Base-by-base conservation (phyloP, 2,329 filamentous ascomycete species). In the Beauveria rudraprayagi region DNA sequence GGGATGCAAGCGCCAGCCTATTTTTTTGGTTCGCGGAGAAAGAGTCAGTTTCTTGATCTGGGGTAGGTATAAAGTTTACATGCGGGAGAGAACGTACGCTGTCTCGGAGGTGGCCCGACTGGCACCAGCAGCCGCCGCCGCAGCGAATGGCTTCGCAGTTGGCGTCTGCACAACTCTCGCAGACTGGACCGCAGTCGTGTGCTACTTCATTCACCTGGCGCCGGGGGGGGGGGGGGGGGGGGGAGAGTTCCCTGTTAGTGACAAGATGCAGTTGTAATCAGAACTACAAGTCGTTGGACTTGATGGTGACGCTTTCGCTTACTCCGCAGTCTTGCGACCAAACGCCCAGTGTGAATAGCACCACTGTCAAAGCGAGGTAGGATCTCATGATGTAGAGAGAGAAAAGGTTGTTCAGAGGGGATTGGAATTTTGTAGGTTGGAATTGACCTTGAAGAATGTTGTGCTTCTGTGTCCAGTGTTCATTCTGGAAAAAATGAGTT, bases 41-140 rank as follows among this genome's bases (percentile, higher is more conserved):
- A 17, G 11, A 11, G 52, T 55, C 10, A 56, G 41, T 37, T 9
- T 40, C 8, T 30, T 24, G 50, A 9, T 40, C 28, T 37, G 11
- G 10, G 34, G 11, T 34, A 3, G 34, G 11, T 37, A 4, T 34
- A 34, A 34, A 34, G 30, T 14, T 37, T 37, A 5, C 11, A 14
- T 37, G 6, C 22, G 3, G 24, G 24, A 28, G 22, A 17, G 6
- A 17, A 57, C 55, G 16, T 48, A 48, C 55, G 14, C 16, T n/a
- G 28, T 57, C 43, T 5, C 55, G 55, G 14, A 57, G 55, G 30
- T 24, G 40, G 43, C 55, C 55, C 7, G 44, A 40, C 17, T 11
- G 14, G 44, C 55, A 57, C 28, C 28, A 57, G 55, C 55, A 57
- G 37, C 55, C 55, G 28, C 43, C 43, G 44, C 43, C 55, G 44